Evolutionary conservation across 1,284 basidiomycete genomes (phyloP), one percentile per base, ranked within the genome.

Genomic region (Cutaneotrichosporon cutaneum): DNA sequence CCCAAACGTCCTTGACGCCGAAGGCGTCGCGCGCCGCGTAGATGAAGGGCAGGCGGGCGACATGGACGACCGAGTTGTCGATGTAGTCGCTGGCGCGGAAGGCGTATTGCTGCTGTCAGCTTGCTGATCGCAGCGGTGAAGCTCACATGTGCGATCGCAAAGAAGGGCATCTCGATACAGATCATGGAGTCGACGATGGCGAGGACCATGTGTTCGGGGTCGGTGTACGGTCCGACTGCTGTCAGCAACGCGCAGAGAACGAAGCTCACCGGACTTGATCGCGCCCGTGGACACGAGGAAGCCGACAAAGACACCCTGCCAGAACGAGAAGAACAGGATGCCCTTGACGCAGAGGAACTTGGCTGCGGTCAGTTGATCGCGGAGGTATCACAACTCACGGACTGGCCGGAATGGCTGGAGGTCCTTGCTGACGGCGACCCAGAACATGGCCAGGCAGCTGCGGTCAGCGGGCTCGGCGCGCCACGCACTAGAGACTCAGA

Each of bases 341-440:
- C 93, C 94, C 77, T 99, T 98, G 71, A 99, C 92, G 76, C 94
- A 98, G 26, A 99, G 86, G 79, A 99, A 99, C 78, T 97, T 96
- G 8, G 93, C 92, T 77, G 90, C 84, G 21, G 55, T 58, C 0
- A 52, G 26, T 52, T 33, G 35, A n/a, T 10, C 32, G 2, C 1
- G 5, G 10, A 5, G 7, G n/a, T 4, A 1, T 16, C 4, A 1
- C 27, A 27, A 73, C 73, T 72, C 58, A 80, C 64, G 69, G 48
- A 83, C 85, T 66, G 74, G 88, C 85, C 91, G 83, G 81, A 94
- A 94, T 2, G 92, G 91, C 76, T 89, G 89, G 51, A 97, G 81
- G 73, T 95, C 93, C 30, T 88, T 83, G 71, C 85, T 87, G 4
- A 94, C 90, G 64, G 90, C 91, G 58, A 94, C 85, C 94, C 94